Base-by-base conservation (phyloP, 2,329 filamentous ascomycete genomes). In the Mollisia scopiformis region DNA sequence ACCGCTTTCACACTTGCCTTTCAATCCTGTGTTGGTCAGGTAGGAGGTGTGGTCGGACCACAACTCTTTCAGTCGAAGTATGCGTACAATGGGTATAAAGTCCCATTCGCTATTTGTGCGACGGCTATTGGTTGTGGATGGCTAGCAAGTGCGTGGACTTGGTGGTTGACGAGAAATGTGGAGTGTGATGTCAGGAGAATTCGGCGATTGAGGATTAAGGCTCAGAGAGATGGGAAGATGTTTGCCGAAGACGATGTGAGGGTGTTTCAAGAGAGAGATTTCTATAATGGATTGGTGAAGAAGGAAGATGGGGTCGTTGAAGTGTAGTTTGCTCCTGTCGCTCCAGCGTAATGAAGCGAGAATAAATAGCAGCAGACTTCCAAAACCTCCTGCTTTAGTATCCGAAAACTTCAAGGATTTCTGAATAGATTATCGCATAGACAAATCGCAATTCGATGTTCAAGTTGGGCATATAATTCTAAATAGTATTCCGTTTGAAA, bases 21-120 rank as follows among this genome's bases (percentile, higher is more conserved):
- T 10, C 78, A 80, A 61, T 75, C 74, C 1, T 76, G 74, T 4
- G 72, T 80, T 6, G 78, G 74, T 0, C 79, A 80, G 66, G 71
- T 80, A 1, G 79, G 79, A 5, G 78, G 77, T n/a, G 77, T 79
- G 1, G 73, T 80, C 27, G 78, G 75, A 0, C 78, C 78, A 0
- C 78, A 80, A 63, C 67, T 80, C 0, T 80, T 80, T 66, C 75
- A 76, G 62, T 73, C 71, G 2, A 74, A 73, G 49, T 81, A 72
- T 60, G 78, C 78, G 6, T 65, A 76, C 59, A 75, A 79, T 58
- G 73, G 75, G 23, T 78, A 78, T 63, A 75, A 74, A 62, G 71
- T 65, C 0, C 68, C 70, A 3, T 77, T 77, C 61, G 73, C 70
- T 1, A 75, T 78, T 35, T 77, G 75, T 54, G 73, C 74, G 8